Conservation (phyloP, 1,139 yeast genomes). For the Debaryomycetaceae sp. region DNA sequence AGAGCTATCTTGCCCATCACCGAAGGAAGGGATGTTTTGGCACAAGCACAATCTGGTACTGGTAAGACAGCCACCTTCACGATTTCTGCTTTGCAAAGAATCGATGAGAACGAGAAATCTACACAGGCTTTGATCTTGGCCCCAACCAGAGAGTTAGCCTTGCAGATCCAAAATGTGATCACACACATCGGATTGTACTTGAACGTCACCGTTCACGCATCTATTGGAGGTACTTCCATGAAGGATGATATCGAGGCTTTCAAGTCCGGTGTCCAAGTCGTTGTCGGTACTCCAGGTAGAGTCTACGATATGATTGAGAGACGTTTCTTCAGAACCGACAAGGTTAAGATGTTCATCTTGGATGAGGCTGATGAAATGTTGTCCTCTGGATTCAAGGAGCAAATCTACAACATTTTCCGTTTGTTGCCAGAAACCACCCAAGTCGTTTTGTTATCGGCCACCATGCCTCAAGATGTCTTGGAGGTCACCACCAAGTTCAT, state of each 20-base stretch:
- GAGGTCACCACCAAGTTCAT: constrained; percentile 96
- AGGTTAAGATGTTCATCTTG: constrained; percentile 93
- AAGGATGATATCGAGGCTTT: constrained; percentile 90
- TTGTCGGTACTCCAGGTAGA: constrained; percentile 99
- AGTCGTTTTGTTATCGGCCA: constrained; percentile 94
- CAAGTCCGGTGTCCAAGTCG: constrained; percentile 90
- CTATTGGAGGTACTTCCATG: constrained; percentile 97
- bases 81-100: constrained; percentile 92
- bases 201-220: constrained; percentile 93
- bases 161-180: constrained; percentile 96
- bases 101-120: constrained; percentile 70
- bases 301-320: constrained; percentile 96
- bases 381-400: constrained; percentile 95
- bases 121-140: constrained; percentile 95
- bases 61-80: constrained; percentile 99
- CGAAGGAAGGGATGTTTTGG: constrained; percentile 95
- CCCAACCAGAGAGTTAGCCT: constrained; percentile 98
- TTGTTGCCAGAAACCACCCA: constrained; percentile 92
- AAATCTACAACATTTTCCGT: constrained; percentile 94
- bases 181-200: constrained; percentile 91
- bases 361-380: constrained; percentile 99
- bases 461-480: constrained; percentile 96
- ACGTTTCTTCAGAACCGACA: constrained; percentile 83
- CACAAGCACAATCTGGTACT: constrained; percentile 99
- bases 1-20: constrained; percentile 97